These are phyloP conservation scores for Geotrichum klebahnii DNA, from an alignment of 1,139 yeast species.

Conservation along the genomic window DNA sequence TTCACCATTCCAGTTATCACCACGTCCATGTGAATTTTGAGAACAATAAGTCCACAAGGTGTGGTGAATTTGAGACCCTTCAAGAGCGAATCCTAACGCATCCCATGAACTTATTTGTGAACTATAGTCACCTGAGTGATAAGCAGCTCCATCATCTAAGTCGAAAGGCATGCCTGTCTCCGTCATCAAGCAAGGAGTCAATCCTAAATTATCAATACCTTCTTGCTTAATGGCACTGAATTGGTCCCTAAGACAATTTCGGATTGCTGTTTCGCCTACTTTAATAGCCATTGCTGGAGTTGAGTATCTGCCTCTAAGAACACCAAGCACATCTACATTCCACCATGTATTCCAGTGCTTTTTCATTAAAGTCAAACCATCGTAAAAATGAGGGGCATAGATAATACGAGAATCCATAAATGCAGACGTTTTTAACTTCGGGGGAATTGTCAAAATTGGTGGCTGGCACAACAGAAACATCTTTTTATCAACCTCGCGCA, in stretches of 20 bases:
- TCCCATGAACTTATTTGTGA: conserved; percentile 81
- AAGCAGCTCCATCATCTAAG: conserved; percentile 77
- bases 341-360: conserved; percentile 57
- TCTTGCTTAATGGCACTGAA: conserved; percentile 61
- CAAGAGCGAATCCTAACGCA: conserved; percentile 74
- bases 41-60: conserved; percentile 84
- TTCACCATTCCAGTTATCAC: conserved; percentile 89
- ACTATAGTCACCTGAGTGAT: conserved; percentile 56
- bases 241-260: conserved; percentile 67
- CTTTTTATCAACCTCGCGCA: conserved; percentile 37
- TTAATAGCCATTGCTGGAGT: conserved; percentile 71
- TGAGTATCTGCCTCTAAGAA: conserved; percentile 71
- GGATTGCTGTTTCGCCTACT: conserved; percentile 72
- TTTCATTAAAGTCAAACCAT: conserved; percentile 86
- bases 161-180: conserved; percentile 97
- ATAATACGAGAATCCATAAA: conserved; percentile 21
- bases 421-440: conserved; percentile 50
- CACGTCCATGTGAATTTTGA: conserved; percentile 69
- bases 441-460: conserved; percentile 78
- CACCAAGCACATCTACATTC: conserved; percentile 85
- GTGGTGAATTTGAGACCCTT: conserved; percentile 64
- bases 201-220: conserved; percentile 42
- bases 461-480: conserved; percentile 67
- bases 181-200: conserved; percentile 57
- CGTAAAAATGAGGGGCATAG: conserved; percentile 86